A percentile compares a stretch with the other conserved stretches of the same genome.
Conservation (phyloP, 164 flowering plant genomes). For the Brasenia schreberi region DNA sequence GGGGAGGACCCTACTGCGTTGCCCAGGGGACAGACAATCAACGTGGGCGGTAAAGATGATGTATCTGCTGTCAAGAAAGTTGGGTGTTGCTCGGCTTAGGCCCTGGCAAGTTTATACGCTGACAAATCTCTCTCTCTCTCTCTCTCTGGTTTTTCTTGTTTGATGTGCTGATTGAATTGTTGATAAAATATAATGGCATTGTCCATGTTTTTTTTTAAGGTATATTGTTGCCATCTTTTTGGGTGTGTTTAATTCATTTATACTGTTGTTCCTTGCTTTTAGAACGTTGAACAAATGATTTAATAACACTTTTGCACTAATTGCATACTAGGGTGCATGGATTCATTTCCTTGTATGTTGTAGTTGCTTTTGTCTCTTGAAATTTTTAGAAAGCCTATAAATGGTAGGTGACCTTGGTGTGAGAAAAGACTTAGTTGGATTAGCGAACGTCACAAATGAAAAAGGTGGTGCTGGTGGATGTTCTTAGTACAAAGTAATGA, state of each 20-base stretch:
- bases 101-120: neutral
- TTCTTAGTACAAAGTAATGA: no score
- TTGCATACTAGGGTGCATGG: neutral
- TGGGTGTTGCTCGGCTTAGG: slow-evolving; percentile 58
- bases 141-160: neutral
- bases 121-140: neutral
- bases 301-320: neutral
- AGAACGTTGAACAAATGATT: neutral
- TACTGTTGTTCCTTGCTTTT: neutral
- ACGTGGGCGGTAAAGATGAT: slow-evolving; percentile 57
- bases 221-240: neutral
- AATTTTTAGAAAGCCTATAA: no score
- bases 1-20: slow-evolving; percentile 60
- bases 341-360: neutral
- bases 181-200: no score
- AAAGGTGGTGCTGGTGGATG: no score
- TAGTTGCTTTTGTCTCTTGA: no score
- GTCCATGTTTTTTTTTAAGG: neutral
- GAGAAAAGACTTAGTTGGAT: no score
- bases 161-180: neutral
- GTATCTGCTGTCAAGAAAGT: slow-evolving; percentile 65
- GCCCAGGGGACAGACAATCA: slow-evolving; percentile 72
- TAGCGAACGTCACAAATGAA: no score
- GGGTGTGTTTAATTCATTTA: neutral
- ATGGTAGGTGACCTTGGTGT: no score